Evolutionary conservation across 805 yeast species (phyloP).

Genomic region (Schizosaccharomyces lindneri): DNA sequence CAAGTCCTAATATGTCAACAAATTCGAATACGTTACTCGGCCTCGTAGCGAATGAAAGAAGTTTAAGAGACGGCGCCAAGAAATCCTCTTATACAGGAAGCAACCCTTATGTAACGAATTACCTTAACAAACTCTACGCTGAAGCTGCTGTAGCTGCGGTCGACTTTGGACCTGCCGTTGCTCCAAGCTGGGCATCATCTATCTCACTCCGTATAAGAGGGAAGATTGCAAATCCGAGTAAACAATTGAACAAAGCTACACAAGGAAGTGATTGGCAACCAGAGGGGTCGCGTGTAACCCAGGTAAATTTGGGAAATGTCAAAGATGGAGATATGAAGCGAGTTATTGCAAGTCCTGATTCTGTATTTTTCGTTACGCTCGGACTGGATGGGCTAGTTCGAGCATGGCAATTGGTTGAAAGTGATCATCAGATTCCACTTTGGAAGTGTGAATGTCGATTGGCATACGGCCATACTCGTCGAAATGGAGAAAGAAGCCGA

Average conservation of each 20-base stretch:
- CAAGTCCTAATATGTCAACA: too few relatives aligned
- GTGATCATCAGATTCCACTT: conserved; percentile 50
- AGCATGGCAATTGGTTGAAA: conserved; percentile 36
- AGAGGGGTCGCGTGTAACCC: background rate
- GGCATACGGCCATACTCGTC: conserved; percentile 52
- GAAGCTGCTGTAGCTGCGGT: conserved; percentile 18
- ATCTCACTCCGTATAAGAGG: background rate
- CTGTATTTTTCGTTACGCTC: conserved; percentile 40
- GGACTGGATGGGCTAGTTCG: conserved; percentile 25
- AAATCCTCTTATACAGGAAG: conserved; percentile 34
- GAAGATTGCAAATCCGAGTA: background rate
- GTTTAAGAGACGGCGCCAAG: background rate
- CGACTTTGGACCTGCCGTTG: background rate
- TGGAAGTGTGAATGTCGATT: conserved; percentile 37
- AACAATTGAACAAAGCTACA: conserved; percentile 8
- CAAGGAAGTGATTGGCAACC: conserved; percentile 9
- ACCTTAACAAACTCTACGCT: conserved; percentile 26
- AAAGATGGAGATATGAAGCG: conserved; percentile 9
- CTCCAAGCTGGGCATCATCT: background rate
- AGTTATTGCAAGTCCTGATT: conserved; percentile 29
- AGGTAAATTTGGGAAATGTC: background rate
- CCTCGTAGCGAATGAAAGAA: background rate
- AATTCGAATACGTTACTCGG: background rate
- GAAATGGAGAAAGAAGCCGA: conserved; percentile 18
- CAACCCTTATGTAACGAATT: conserved; percentile 36